Evolutionary conservation across 2,329 filamentous ascomycete species (phyloP), one percentile per base, ranked within the genome.

Genomic region (Ophiostoma sp.): DNA sequence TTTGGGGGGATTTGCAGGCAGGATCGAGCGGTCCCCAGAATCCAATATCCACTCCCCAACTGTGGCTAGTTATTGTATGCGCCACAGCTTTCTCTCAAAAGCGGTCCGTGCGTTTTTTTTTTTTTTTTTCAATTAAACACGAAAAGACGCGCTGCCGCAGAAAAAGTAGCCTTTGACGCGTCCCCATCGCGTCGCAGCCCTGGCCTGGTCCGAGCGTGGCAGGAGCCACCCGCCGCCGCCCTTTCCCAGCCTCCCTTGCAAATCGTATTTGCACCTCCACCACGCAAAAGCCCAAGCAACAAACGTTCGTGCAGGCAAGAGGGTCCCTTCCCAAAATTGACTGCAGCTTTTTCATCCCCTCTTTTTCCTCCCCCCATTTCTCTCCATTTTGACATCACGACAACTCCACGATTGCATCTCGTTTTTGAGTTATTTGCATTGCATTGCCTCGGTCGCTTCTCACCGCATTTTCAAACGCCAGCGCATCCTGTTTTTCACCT

Each of bases 71-170:
- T 66, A 33, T 17, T 33, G 9, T 42, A 45, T 63, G 69, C 61
- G 72, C 72, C 72, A 74, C 72, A 73, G 6, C 3, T 7, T 2
- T 15, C 31, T 19, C 15, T 31, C 57, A 39, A 1, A 25, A 2
- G 0, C 55, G 75, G 74, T 19, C 75, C 68, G 73, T 73, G 75
- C 71, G 59, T 59, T 71, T n/a, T n/a, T n/a, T n/a, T n/a, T n/a
- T n/a, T n/a, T n/a, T n/a, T n/a, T n/a, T n/a, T 73, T 75, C 72
- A 73, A 76, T 77, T 76, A 76, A 74, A 77, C 76, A 74, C 77
- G 77, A 75, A 39, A 75, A 74, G 59, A 73, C 76, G 76, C 74
- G 74, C 70, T 17, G 36, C n/a, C 31, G 48, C 36, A 50, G n/a
- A 28, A 63, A 61, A 39, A 28, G 39, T 8, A 22, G 28, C 48